Evolutionary conservation across 805 yeast genomes (phyloP).

Genomic region (Clavispora santaluciae): DNA sequence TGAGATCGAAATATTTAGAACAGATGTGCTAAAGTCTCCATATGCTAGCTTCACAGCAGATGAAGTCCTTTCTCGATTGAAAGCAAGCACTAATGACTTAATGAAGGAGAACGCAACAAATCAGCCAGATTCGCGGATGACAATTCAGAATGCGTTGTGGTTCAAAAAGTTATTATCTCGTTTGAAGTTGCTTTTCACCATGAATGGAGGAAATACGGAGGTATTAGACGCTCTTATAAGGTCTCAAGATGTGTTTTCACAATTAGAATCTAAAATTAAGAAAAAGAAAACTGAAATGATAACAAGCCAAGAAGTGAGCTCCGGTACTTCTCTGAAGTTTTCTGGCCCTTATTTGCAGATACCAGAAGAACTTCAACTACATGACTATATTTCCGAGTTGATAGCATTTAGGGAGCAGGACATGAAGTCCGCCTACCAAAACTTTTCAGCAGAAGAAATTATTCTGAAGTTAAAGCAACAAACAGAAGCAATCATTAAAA

Average conservation of each 20-base stretch:
- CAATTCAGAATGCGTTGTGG: slow-evolving; percentile 6
- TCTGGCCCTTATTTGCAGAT: slow-evolving; percentile 10
- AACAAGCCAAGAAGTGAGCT: neutral
- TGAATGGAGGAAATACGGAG: slow-evolving; percentile 15
- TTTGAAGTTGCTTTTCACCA: slow-evolving; percentile 8
- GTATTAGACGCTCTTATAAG: slow-evolving; percentile 14
- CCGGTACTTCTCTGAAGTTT: neutral
- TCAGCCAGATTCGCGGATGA: slow-evolving; percentile 6
- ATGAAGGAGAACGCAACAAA: slow-evolving; percentile 5
- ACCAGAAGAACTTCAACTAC: slow-evolving; percentile 11
- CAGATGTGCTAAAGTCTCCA: slow-evolving; percentile 11
- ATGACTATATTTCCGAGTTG: slow-evolving; percentile 8
- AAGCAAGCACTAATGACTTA: slow-evolving; percentile 9
- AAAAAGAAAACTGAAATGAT: neutral
- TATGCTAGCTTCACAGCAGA: slow-evolving; percentile 6
- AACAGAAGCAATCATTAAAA: slow-evolving; percentile 2
- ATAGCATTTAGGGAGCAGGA: slow-evolving; percentile 4
- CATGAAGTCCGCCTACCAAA: slow-evolving; percentile 2
- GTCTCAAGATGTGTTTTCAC: slow-evolving; percentile 9
- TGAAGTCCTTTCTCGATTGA: slow-evolving; percentile 7
- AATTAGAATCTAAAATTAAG: slow-evolving; percentile 9
- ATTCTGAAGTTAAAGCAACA: slow-evolving; percentile 4
- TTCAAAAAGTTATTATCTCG: slow-evolving; percentile 10
- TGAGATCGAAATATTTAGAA: slow-evolving; percentile 11
- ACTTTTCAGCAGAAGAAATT: slow-evolving; percentile 5